phyloP scores from a whole-genome alignment of 257 asterid genomes.

The Ajuga chamaepitys region DNA sequence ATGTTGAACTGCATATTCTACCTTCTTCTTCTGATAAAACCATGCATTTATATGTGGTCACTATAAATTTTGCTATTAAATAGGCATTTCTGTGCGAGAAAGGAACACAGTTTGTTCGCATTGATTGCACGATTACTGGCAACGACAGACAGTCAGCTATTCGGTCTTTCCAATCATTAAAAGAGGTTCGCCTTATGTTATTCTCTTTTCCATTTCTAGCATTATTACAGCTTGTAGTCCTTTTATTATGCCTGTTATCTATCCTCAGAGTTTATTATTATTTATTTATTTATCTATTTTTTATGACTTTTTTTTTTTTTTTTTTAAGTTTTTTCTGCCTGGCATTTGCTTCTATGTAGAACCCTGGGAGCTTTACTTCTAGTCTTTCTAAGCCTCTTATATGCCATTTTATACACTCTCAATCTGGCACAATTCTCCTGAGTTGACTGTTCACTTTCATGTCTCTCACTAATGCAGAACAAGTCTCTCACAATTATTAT shows the following conservation, averaged over 20 bases:
- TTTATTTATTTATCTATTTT: not conserved
- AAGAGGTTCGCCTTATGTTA: constrained; percentile 44
- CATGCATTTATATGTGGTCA: constrained; percentile 29
- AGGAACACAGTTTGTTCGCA: constrained; percentile 66
- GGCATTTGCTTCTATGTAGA: not conserved
- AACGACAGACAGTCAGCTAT: constrained; percentile 67
- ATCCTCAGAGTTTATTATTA: not conserved
- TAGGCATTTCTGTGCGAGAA: constrained; percentile 80
- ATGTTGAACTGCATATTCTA: not conserved
- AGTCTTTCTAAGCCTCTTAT: constrained; percentile 4
- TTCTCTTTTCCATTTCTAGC: not conserved
- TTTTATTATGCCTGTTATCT: not conserved
- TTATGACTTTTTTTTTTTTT: not conserved
- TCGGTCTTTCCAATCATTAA: constrained; percentile 67
- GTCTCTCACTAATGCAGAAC: constrained; percentile 4
- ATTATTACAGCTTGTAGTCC: not conserved
- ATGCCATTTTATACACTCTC: constrained; percentile 4
- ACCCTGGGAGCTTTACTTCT: constrained; percentile 7
- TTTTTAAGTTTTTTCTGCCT: not conserved
- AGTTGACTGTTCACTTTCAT: not conserved
- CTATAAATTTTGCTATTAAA: constrained; percentile 7
- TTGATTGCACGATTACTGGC: constrained; percentile 61
- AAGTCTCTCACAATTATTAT: too few relatives aligned
- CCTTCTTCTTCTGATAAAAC: not conserved
- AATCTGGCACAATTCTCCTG: constrained; percentile 5